Conservation (phyloP, 305 asterid genomes). For the Coffea humblotiana region DNA sequence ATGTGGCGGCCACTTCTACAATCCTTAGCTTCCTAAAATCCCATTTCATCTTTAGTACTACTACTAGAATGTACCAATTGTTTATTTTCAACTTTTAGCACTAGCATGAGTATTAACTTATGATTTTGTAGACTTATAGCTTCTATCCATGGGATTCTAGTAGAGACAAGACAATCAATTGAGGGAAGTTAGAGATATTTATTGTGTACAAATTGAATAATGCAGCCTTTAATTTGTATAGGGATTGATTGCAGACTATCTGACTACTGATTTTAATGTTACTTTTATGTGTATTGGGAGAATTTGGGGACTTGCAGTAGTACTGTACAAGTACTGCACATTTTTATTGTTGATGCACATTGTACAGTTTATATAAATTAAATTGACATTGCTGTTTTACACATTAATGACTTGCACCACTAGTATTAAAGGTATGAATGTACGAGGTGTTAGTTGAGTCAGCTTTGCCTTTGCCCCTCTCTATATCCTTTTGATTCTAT, state of each 20-base stretch:
- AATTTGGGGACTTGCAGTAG: neutral
- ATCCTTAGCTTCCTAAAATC: slow-evolving; percentile 39
- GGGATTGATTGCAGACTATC: slow-evolving; percentile 9
- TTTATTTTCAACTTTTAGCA: neutral
- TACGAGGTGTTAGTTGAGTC: neutral
- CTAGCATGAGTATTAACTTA: neutral
- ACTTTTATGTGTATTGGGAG: neutral
- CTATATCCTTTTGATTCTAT: neutral
- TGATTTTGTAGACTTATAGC: neutral
- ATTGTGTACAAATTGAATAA: slow-evolving; percentile 17
- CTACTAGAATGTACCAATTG: neutral
- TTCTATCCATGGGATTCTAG: slow-evolving; percentile 1
- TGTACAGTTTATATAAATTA: neutral
- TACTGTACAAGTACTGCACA: neutral
- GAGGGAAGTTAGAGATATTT: slow-evolving; percentile 13
- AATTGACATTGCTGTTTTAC: neutral
- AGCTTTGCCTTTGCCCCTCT: no score
- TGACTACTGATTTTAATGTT: slow-evolving; percentile 19
- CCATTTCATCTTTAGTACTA: neutral
- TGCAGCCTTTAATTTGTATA: slow-evolving; percentile 23
- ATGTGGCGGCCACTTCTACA: slow-evolving; percentile 70
- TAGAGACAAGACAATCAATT: slow-evolving; percentile 2
- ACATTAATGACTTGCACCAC: neutral
- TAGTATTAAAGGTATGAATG: neutral
- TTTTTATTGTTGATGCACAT: neutral